A percentile compares a stretch with the other conserved stretches of the same genome.
Conservation (phyloP, 306 rosid genomes). For the Dalbergia cultrata region DNA sequence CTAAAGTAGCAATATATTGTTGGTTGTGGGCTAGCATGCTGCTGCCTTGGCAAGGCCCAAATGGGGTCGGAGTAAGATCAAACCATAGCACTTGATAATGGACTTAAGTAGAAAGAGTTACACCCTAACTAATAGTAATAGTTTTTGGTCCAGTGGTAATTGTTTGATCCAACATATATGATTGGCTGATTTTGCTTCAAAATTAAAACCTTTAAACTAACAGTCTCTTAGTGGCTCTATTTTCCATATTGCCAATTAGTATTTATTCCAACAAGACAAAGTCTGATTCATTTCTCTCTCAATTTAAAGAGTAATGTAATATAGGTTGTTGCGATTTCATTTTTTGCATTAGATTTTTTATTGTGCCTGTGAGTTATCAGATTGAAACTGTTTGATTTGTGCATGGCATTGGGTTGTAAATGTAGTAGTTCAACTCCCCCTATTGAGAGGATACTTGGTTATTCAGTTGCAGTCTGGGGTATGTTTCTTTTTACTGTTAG, state of each 20-base stretch:
- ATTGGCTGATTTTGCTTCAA: too few species aligned
- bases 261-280: not conserved
- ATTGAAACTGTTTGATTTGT: conserved; percentile 9
- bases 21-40: too few species aligned
- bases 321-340: not conserved
- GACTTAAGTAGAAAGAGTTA: too few species aligned
- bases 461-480: too few species aligned
- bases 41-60: too few species aligned
- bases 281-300: not conserved
- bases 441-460: conserved; percentile 8
- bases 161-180: too few species aligned
- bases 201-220: not conserved
- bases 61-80: too few species aligned
- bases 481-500: not conserved
- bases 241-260: not conserved
- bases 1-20: too few species aligned
- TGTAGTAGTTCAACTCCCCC: conserved; percentile 8
- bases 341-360: conserved; percentile 8
- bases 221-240: not conserved
- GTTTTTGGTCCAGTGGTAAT: too few species aligned
- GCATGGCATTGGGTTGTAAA: conserved; percentile 1
- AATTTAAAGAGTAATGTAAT: not conserved
- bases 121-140: too few species aligned
- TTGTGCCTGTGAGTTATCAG: conserved; percentile 11
- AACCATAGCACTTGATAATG: too few species aligned